Evolutionary conservation across 139 green algal species (phyloP).

Genomic region (Coelastrella sp.): DNA sequence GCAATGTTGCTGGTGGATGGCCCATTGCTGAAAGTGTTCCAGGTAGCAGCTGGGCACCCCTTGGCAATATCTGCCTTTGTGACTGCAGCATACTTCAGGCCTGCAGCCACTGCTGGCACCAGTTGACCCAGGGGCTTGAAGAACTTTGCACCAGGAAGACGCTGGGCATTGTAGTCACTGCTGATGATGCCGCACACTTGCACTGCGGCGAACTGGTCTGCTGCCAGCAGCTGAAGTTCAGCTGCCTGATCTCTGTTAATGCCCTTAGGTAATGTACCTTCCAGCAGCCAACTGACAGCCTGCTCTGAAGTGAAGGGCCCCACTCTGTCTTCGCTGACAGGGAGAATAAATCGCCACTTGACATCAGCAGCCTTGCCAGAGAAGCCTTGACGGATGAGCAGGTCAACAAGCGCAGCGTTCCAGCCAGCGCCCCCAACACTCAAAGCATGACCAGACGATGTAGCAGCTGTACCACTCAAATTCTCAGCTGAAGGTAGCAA

Average conservation of each 20-base stretch:
- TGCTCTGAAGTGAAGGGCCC: constrained; percentile 1
- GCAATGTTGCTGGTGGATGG: no score
- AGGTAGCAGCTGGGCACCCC: neutral
- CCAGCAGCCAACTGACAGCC: neutral
- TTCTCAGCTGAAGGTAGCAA: no score
- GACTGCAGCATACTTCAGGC: neutral
- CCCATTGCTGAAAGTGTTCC: no score
- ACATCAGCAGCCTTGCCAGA: constrained; percentile 2
- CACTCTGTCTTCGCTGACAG: neutral
- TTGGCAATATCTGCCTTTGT: constrained; percentile 25
- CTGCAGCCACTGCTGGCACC: constrained; percentile 9
- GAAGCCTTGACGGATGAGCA: neutral
- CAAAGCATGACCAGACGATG: neutral
- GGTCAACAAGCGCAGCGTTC: neutral
- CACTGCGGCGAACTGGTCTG: neutral
- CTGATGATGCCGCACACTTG: constrained; percentile 1
- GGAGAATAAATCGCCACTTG: constrained; percentile 14
- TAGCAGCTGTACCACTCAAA: no score
- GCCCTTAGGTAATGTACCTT: neutral
- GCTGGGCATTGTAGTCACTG: constrained; percentile 11
- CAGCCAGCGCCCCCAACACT: neutral
- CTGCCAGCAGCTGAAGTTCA: no score
- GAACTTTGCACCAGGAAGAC: constrained; percentile 20
- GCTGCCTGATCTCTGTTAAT: constrained; percentile 6
- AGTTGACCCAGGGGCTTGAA: no score